These are phyloP conservation scores for Fusarium pilosicola DNA, from an alignment of 2,329 filamentous ascomycete genomes.

Conservation along the genomic window DNA sequence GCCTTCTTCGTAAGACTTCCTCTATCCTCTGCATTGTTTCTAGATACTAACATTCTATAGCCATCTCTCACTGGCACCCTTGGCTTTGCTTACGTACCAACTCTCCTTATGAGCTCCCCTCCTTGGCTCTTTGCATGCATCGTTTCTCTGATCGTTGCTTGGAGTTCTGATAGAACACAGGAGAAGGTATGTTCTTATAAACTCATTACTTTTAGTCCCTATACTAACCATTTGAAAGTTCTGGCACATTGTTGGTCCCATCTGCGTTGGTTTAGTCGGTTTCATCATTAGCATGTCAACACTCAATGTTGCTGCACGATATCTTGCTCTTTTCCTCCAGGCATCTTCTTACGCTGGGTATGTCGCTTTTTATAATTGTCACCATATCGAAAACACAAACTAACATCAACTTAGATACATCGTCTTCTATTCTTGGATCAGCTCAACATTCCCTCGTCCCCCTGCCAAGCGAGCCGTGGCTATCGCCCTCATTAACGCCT, in stretches of 20 bases:
- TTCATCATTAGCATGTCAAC: constrained; percentile 71
- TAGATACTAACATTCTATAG: background rate
- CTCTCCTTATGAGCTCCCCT: constrained; percentile 65
- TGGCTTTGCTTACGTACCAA: constrained; percentile 63
- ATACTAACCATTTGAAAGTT: constrained; percentile 51
- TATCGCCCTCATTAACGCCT: constrained; percentile 69
- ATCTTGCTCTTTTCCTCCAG: constrained; percentile 69
- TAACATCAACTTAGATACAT: constrained; percentile 54
- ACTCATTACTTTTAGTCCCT: background rate
- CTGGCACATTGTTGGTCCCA: constrained; percentile 66
- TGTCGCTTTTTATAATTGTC: accelerated
- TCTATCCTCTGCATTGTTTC: accelerated
- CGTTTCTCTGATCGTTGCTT: constrained; percentile 63
- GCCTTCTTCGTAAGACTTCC: constrained; percentile 59
- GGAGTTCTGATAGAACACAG: constrained; percentile 64
- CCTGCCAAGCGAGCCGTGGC: constrained; percentile 70
- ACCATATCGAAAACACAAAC: accelerated
- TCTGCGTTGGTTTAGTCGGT: constrained; percentile 62
- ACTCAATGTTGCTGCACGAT: constrained; percentile 64
- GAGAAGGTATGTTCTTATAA: constrained; percentile 55
- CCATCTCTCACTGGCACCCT: constrained; percentile 63
- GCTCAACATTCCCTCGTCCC: constrained; percentile 65
- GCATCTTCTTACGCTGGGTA: constrained; percentile 63
- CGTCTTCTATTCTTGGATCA: constrained; percentile 68
- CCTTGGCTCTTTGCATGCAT: constrained; percentile 69